Base-by-base conservation (phyloP, 1,284 basidiomycete genomes). In the Cryptococcus floricola region DNA sequence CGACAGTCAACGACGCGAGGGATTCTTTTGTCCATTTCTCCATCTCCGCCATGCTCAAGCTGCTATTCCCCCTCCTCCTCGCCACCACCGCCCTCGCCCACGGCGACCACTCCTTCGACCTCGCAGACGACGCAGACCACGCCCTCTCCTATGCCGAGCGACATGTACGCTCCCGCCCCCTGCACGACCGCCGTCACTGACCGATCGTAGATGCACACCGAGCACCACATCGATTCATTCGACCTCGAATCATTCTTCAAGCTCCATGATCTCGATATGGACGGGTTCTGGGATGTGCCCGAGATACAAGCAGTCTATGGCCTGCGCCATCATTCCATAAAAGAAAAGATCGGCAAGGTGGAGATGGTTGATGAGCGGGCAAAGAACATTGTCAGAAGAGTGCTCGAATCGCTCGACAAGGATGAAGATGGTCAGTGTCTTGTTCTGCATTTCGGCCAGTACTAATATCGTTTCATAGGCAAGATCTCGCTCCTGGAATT, bases 281-380 rank as follows among this genome's bases (percentile, higher is more conserved):
- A 75, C 64, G 85, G 88, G 0, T 65, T 80, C 39, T 89, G 89
- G 86, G 85, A 89, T 74, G 79, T 81, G 56, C 84, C 86, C 59
- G 90, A 94, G 75, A 87, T 94, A 60, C 86, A 94, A 72, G 89
- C 91, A 6, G 84, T 95, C 44, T 95, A 96, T 67, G 95, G 95
- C 56, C 88, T 99, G 23, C 92, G 98, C 76, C 96, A 98, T 75
- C 83, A 94, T 58, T 91, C 91, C 66, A 89, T 91, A 19, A 85
- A 89, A 77, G 88, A 91, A 76, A 85, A 88, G 77, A 88, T 90
- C 23, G 86, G 81, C 82, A 86, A 89, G 63, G 87, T 91, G 41
- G 80, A 84, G 50, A 84, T 87, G 53, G 90, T 94, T 69, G 84
- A 90, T 70, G 81, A 84, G 73, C 94, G 97, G 78, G 90, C 93